phyloP scores from a whole-genome alignment of 2,329 filamentous ascomycete genomes.

The Fusarium coicis region DNA sequence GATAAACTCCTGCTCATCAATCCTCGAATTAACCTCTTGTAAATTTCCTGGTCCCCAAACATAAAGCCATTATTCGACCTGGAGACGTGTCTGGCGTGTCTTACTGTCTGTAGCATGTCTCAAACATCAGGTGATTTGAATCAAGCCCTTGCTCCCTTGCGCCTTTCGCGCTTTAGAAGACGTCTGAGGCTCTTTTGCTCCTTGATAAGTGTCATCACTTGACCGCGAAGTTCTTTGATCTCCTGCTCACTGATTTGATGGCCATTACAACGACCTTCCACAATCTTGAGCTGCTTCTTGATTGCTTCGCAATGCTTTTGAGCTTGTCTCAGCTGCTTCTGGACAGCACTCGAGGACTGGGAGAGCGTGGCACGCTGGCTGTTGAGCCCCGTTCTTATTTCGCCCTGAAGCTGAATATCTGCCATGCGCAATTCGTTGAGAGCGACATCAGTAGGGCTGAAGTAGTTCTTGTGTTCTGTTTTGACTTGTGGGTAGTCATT shows the following conservation, averaged over 20 bases:
- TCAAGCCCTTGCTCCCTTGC: too few species aligned
- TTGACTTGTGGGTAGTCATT: not conserved
- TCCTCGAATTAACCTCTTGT: not conserved
- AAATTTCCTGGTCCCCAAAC: too few species aligned
- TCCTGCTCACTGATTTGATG: not conserved
- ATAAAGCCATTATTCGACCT: too few species aligned
- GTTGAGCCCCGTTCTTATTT: not conserved
- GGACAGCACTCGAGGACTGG: not conserved
- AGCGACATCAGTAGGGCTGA: accelerated
- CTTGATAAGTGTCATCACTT: not conserved
- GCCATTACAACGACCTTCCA: not conserved
- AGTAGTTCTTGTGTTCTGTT: too few species aligned
- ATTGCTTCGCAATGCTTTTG: not conserved
- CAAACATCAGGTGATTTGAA: not conserved
- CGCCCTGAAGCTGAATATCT: not conserved
- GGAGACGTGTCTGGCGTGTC: too few species aligned
- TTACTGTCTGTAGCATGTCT: not conserved
- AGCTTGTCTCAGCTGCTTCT: not conserved
- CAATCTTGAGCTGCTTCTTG: not conserved
- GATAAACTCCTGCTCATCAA: not conserved
- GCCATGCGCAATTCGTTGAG: not conserved
- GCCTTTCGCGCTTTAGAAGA: too few species aligned
- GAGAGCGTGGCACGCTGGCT: not conserved
- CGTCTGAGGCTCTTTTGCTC: not conserved
- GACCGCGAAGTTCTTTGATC: not conserved